Conservation (phyloP, 257 asterid species). For the Rauvolfia tetraphylla region DNA sequence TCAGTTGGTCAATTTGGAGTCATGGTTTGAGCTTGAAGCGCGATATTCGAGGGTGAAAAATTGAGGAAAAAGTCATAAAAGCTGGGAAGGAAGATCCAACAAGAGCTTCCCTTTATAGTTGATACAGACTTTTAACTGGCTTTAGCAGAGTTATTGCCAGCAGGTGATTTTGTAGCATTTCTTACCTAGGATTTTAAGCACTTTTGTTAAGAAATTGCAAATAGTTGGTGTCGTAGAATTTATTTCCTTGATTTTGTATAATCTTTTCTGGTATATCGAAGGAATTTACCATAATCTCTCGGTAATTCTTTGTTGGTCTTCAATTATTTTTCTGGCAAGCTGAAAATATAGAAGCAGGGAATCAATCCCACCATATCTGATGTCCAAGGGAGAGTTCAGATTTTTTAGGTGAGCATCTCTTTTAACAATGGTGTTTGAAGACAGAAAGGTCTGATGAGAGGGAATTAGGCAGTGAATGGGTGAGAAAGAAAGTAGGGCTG, state of each 20-base stretch:
- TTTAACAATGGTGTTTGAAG: not conserved
- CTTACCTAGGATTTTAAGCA: not conserved
- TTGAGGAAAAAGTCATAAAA: not conserved
- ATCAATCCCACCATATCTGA: no score
- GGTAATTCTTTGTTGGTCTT: no score
- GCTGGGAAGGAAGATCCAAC: not conserved
- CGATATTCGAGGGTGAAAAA: slow-evolving; percentile 3
- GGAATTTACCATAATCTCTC: no score
- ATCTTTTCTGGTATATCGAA: no score
- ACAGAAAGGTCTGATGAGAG: slow-evolving; percentile 14
- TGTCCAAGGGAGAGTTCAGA: no score
- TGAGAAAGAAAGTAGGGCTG: not conserved
- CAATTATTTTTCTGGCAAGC: no score
- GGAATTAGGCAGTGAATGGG: not conserved
- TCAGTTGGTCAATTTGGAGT: slow-evolving; percentile 20
- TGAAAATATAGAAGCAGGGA: no score
- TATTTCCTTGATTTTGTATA: no score
- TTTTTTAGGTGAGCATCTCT: no score
- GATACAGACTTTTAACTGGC: not conserved
- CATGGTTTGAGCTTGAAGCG: slow-evolving; percentile 19
- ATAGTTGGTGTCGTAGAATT: no score
- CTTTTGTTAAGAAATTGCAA: no score
- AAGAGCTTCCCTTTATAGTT: not conserved
- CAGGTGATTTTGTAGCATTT: not conserved
- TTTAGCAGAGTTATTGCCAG: not conserved